Percentiles rank a stretch among this genome's conserved stretches.
phyloP scores from a whole-genome alignment of 176 grass and related monocot species.

The Aegilops tauschii region DNA sequence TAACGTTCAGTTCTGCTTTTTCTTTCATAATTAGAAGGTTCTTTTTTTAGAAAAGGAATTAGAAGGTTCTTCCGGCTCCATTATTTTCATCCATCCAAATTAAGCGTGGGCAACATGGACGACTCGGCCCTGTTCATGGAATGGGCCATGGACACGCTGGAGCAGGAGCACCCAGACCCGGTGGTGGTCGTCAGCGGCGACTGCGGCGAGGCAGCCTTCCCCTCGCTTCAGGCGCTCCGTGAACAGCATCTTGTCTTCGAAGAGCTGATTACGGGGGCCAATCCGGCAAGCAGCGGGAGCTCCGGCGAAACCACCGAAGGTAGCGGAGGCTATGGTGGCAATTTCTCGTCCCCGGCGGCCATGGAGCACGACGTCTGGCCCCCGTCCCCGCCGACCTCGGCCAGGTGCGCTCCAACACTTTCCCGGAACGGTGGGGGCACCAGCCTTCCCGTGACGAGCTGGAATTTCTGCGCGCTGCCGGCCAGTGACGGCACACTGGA shows the following conservation, averaged over 20 bases:
- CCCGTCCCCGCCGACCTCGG: background rate
- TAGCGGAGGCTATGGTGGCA: conserved; percentile 1
- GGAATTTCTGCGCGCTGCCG: conserved; percentile 42
- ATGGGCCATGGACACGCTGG: conserved; percentile 43
- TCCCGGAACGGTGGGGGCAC: background rate
- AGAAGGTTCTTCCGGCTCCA: no score
- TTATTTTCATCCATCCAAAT: no score
- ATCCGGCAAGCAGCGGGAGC: conserved; percentile 32
- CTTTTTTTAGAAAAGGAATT: no score
- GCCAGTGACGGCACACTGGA: conserved; percentile 2
- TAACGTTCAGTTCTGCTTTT: background rate
- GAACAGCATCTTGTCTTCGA: background rate
- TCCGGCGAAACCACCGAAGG: conserved; percentile 10
- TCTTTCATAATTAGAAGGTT: no score
- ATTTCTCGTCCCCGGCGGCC: background rate
- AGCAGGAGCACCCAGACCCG: conserved; percentile 7
- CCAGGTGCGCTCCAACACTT: background rate
- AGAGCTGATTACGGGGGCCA: background rate
- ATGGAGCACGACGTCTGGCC: conserved; percentile 22
- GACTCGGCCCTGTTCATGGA: conserved; percentile 38
- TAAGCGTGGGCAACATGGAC: no score
- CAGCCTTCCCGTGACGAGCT: conserved; percentile 20
- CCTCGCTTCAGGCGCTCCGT: conserved; percentile 31
- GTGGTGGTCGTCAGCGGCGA: background rate
- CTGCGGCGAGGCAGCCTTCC: conserved; percentile 17